phyloP scores from a whole-genome alignment of 2,329 filamentous ascomycete genomes.

The Xylariaceae sp. region DNA sequence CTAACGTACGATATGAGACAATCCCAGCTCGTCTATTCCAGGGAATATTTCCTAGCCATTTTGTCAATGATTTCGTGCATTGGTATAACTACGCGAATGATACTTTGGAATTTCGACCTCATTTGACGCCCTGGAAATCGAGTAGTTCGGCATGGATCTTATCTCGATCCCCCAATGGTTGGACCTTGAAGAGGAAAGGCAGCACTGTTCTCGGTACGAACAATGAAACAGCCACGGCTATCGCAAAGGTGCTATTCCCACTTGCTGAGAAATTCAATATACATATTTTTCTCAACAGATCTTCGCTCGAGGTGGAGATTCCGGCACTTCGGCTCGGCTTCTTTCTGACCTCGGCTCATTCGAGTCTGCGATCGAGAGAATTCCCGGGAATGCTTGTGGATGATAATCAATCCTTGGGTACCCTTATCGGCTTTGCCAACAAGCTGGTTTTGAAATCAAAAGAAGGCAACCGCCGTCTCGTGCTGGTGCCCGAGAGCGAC shows the following conservation, averaged over 20 bases:
- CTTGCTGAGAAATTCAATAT: neutral
- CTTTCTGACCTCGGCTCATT: neutral
- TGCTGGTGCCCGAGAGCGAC: neutral
- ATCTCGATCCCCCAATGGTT: neutral
- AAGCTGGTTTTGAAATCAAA: conserved; percentile 14
- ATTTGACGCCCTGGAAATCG: neutral
- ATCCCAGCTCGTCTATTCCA: conserved; percentile 6
- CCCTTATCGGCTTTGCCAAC: conserved; percentile 6
- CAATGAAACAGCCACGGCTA: neutral
- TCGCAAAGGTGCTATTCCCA: neutral
- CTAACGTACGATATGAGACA: conserved; percentile 2
- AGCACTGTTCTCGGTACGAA: neutral
- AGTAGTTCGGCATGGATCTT: neutral
- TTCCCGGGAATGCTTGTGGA: conserved; percentile 8
- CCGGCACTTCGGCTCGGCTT: conserved; percentile 7
- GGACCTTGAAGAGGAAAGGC: conserved; percentile 1
- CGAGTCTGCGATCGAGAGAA: conserved; percentile 3
- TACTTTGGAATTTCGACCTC: conserved; percentile 5
- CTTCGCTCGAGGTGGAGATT: conserved; percentile 2
- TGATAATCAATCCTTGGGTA: neutral
- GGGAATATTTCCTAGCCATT: conserved; percentile 5
- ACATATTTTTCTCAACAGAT: neutral
- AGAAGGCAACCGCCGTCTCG: neutral
- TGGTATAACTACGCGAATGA: conserved; percentile 11
- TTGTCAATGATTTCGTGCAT: conserved; percentile 11